phyloP scores from a whole-genome alignment of 805 yeast genomes.

The Metschnikowia rubicola region DNA sequence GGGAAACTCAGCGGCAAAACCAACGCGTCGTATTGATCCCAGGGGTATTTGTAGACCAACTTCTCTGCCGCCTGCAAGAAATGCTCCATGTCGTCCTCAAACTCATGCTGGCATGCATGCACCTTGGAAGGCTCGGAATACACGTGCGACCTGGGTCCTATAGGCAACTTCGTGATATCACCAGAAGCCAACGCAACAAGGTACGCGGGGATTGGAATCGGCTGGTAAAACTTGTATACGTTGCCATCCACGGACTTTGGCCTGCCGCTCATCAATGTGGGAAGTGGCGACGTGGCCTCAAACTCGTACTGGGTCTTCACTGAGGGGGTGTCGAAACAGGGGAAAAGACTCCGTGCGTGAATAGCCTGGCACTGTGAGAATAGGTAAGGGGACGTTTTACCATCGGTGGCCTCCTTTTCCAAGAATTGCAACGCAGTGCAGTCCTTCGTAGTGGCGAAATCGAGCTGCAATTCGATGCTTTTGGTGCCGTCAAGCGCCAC shows the following conservation, averaged over 20 bases:
- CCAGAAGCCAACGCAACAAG: conserved; percentile 85
- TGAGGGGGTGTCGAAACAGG: conserved; percentile 89
- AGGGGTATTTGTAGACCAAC: conserved; percentile 74
- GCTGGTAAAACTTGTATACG: conserved; percentile 58
- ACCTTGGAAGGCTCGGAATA: conserved; percentile 73
- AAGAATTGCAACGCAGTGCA: conserved; percentile 89
- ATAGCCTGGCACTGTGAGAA: conserved; percentile 92
- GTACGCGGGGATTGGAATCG: conserved; percentile 82
- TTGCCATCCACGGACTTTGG: conserved; percentile 21
- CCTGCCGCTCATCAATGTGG: conserved; percentile 73
- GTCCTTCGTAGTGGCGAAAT: conserved; percentile 65
- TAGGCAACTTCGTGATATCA: conserved; percentile 58
- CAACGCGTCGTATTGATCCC: conserved; percentile 79
- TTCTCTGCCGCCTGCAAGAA: conserved; percentile 77
- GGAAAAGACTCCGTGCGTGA: conserved; percentile 83
- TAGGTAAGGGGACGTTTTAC: conserved; percentile 63
- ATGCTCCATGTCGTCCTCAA: conserved; percentile 73
- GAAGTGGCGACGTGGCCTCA: conserved; percentile 57
- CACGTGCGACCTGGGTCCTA: conserved; percentile 85
- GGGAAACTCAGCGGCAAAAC: conserved; percentile 77
- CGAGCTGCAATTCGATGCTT: conserved; percentile 34
- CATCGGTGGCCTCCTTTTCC: conserved; percentile 69
- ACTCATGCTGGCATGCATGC: conserved; percentile 71
- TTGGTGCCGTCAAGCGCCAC: conserved; percentile 22
- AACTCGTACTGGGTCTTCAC: conserved; percentile 65